Evolutionary conservation across 805 yeast genomes (phyloP), one percentile per base, ranked within the genome.

Genomic region (Kockiozyma suomiensis): DNA sequence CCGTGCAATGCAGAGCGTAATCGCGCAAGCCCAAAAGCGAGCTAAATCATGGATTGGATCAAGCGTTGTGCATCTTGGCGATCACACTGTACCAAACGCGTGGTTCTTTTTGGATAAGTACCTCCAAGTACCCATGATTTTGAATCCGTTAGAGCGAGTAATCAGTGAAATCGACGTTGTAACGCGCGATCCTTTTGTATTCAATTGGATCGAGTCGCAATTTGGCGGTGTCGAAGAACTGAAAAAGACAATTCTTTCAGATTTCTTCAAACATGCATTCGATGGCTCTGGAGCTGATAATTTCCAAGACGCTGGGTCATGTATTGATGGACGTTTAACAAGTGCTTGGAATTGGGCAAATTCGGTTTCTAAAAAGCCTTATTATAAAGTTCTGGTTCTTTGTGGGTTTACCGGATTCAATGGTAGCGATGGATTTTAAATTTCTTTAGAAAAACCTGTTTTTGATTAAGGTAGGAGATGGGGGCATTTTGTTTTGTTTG

Each of bases 291-390:
- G 96, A 50, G 91, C 92, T 8, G 90, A 87, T 69, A 88, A 88
- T 72, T 88, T 86, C 72, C 87, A 85, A 70, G 87, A 87, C 79
- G 89, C 91, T 32, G 96, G 96, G 1, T 84, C 89, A 1, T 88
- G 96, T 74, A 88, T 88, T 51, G 96, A 88, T 71, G 96, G 94
- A 21, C 81, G 92, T 54, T 75, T 88, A 50, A 88, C 94, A 0
- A 82, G 88, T 55, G 89, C 91, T 1, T 88, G 93, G 90, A 88
- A 87, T 68, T 88, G 89, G 80, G 87, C 91, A 56, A 88, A 87
- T 70, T 80, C 81, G 64, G 83, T 88, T 42, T 75, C 84, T 26
- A 85, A 86, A 69, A 87, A 86, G 68, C 78, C 80, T n/a, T 88
- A 86, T 71, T 81, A 79, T 59, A 81, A 80, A 68, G 76, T 84